Percentiles rank a stretch among this genome's conserved stretches.
Evolutionary conservation across 116 monocot genomes (phyloP).

Genomic region (Trichopus zeylanicus): DNA sequence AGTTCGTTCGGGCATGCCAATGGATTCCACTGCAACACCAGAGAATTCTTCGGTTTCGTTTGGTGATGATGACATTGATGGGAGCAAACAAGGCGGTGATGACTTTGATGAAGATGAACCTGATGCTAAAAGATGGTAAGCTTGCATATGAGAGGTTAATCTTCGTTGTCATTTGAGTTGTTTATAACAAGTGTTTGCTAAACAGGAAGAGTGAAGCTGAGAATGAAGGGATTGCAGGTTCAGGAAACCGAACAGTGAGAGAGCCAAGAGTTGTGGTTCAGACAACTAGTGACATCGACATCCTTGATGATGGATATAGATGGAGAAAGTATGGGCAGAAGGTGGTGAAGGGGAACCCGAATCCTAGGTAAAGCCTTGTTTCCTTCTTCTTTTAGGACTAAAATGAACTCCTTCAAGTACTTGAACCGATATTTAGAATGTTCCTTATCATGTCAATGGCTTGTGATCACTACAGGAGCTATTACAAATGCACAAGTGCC

Average conservation of each 20-base stretch:
- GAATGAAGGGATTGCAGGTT: conserved; percentile 28
- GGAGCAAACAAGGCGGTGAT: conserved; percentile 12
- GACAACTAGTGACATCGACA: conserved; percentile 76
- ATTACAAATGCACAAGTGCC: conserved; percentile 50
- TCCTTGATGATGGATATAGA: conserved; percentile 73
- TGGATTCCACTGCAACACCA: conserved; percentile 25
- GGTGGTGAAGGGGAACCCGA: conserved; percentile 86
- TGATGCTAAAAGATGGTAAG: conserved; percentile 48
- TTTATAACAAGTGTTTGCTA: background rate
- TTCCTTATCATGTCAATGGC: too few species aligned
- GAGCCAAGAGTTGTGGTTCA: conserved; percentile 86
- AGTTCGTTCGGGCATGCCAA: conserved; percentile 4
- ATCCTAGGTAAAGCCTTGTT: conserved; percentile 53
- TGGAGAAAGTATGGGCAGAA: conserved; percentile 96
- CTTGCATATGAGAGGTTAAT: background rate
- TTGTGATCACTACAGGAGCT: conserved; percentile 31
- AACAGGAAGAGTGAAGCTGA: conserved; percentile 46
- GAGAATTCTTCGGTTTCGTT: conserved; percentile 54
- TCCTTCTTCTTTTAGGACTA: too few species aligned
- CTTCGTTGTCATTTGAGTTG: too few species aligned
- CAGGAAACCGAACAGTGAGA: conserved; percentile 36
- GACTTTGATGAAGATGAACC: conserved; percentile 45
- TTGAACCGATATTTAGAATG: too few species aligned
- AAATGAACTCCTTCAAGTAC: too few species aligned
- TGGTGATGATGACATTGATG: conserved; percentile 40